Percentiles rank a stretch among this genome's conserved stretches.
These are phyloP conservation scores for Eutrema japonicum DNA, from an alignment of 345 rosid species.

Conservation along the genomic window DNA sequence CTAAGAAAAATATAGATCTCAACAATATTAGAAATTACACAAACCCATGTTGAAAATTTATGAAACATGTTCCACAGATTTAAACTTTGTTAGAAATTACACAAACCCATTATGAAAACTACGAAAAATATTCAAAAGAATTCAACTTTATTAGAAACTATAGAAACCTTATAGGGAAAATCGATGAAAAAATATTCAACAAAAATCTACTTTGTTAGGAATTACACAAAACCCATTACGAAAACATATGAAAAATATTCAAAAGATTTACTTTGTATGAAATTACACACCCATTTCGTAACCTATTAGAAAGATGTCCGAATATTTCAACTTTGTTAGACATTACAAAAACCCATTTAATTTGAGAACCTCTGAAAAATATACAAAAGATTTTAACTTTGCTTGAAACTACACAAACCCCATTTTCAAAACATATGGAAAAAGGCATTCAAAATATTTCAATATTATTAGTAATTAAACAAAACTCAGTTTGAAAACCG, in stretches of 20 bases:
- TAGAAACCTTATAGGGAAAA: background rate
- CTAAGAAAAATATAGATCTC: background rate
- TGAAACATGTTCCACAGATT: background rate
- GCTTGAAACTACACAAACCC: background rate
- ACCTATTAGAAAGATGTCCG: background rate
- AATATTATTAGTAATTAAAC: background rate
- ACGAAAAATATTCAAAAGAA: background rate
- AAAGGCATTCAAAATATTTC: background rate
- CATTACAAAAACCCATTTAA: background rate
- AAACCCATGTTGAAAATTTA: background rate
- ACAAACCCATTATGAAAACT: background rate
- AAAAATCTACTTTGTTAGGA: background rate
- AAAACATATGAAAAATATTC: background rate
- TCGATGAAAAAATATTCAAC: background rate
- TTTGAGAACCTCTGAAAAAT: background rate
- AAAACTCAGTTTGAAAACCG: background rate
- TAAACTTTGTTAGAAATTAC: background rate
- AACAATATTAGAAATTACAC: background rate
- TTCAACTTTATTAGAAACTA: background rate
- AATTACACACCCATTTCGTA: no score
- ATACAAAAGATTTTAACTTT: background rate
- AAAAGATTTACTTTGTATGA: no score
- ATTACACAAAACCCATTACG: background rate
- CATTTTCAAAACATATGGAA: background rate
- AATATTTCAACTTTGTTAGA: background rate